phyloP scores from a whole-genome alignment of 495 filamentous ascomycete species.

The Jackrogersella multiformis region DNA sequence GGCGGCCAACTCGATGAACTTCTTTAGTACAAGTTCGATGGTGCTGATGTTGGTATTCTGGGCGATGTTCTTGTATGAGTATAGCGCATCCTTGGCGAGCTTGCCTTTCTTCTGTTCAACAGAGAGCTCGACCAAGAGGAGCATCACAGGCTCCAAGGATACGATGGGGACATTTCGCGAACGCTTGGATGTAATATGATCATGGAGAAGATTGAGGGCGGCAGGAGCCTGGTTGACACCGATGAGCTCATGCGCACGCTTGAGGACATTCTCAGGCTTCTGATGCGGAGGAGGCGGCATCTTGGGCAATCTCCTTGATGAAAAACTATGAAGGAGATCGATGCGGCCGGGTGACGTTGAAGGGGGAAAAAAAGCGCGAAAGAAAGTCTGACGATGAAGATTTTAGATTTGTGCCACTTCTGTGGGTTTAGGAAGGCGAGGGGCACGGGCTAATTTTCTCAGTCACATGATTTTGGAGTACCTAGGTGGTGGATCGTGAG shows the following conservation, averaged over 20 bases:
- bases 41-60: slow-evolving; percentile 99
- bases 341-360: slow-evolving; percentile 42
- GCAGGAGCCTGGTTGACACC: slow-evolving; percentile 92
- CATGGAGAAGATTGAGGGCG: slow-evolving; percentile 93
- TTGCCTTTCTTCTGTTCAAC: slow-evolving; percentile 98
- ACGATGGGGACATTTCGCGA: slow-evolving; percentile 97
- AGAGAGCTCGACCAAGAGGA: slow-evolving; percentile 94
- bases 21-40: slow-evolving; percentile 96
- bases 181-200: slow-evolving; percentile 98
- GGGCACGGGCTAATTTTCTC: slow-evolving; percentile 46
- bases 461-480: slow-evolving; percentile 40
- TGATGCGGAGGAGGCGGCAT: slow-evolving; percentile 95
- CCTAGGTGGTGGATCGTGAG: too few species aligned
- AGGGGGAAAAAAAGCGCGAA: slow-evolving; percentile 26
- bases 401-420: slow-evolving; percentile 48
- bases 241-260: slow-evolving; percentile 97
- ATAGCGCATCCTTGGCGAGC: slow-evolving; percentile 96
- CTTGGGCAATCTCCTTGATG: slow-evolving; percentile 48
- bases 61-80: slow-evolving; percentile 99
- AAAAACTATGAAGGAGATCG: slow-evolving; percentile 39
- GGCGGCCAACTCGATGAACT: slow-evolving; percentile 96
- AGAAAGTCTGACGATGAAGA: slow-evolving; percentile 38
- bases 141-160: slow-evolving; percentile 97
- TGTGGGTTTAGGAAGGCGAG: slow-evolving; percentile 45
- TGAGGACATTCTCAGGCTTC: slow-evolving; percentile 98